Base-by-base conservation (phyloP, 805 yeast species). In the Pichia cabralensis region DNA sequence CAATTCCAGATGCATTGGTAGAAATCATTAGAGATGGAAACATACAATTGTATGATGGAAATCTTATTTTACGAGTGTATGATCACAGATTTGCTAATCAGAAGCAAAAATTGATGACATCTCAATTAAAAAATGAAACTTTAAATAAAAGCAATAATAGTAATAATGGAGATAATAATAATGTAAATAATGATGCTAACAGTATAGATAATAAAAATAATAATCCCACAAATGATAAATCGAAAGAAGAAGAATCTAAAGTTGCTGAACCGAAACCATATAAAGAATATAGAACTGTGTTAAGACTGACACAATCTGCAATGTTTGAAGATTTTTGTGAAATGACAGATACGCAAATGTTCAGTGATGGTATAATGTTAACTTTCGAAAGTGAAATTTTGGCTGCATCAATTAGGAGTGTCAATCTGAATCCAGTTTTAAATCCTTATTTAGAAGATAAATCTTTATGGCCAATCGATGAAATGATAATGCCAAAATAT, bases 21-120 rank as follows among this genome's bases (percentile, higher is more conserved):
- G 97, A 92, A 58, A 81, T 89, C 8, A 67, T 92, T 29, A 76
- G 81, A 49, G 97, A 89, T 54, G 83, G 89, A 24, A 80, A 88
- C 14, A 73, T 88, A 22, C 73, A 74, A 40, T 71, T 85, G 35
- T 89, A 84, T 53, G 96, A 92, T 52, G 96, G 96, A 0, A 83
- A 94, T 54, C 62, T 89, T 26, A 82, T 89, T 12, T 56, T 89
- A 31, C 84, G 84, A 51, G 79, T 89, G n/a, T 74, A 71, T 44
- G 98, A 89, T 56, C 95, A 88, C 54, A 64, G 96, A 17, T 66
- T 70, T 39, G 8, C 26, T 6, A 24, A 24, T 13, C 6, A 24
- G 14, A 13, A 13, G 15, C 11, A 13, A 24, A 24, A 24, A 62
- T 48, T 34, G 44, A 61, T 18, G 48, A 46, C 7, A 37, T 35